Evolutionary conservation across 768 basidiomycete genomes (phyloP), one percentile per base, ranked within the genome.

Genomic region (Clathrus columnatus): DNA sequence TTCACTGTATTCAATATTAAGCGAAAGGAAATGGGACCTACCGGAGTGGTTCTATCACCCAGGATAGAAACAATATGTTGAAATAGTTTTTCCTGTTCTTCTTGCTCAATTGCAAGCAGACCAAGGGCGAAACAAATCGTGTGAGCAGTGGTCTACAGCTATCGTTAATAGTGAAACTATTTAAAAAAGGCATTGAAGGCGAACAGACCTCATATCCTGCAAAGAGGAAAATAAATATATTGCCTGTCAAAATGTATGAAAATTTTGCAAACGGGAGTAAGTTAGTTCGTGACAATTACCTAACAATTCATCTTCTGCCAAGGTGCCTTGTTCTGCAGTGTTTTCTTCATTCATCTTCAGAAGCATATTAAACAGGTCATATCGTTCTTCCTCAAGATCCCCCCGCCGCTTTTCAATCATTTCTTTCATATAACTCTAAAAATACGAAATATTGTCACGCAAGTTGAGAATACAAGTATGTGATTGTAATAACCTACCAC

Each of bases 351-450:
- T 81, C 6, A 78, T 77, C 57, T 72, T 72, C 30, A 82, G 64
- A 21, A 82, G 68, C 59, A 71, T 75, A 60, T 68, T 76, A 61
- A 83, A 77, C 16, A 82, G 66, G 64, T 83, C 81, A 53, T 76
- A 63, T 30, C 72, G 70, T 57, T 72, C 70, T 50, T 66, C 70
- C 51, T 72, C 72, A 51, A 65, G 61, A 8, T 44, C 29, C 21
- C n/a, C 50, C 45, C 70, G 68, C 2, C 79, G 74, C 28, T 70
- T 72, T 18, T 66, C 61, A 45, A 82, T 78, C 79, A 82, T 81
- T 61, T 81, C 79, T 2, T 61, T 56, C 72, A 81, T 74, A 56
- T 78, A 79, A 44, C 11, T 59, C 75, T 77, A 20, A 10, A n/a
- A n/a, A n/a, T n/a, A n/a, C n/a, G n/a, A n/a, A n/a, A n/a, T n/a